phyloP scores from a whole-genome alignment of 192 early-diverging fungal species.

The Podila minutissima region DNA sequence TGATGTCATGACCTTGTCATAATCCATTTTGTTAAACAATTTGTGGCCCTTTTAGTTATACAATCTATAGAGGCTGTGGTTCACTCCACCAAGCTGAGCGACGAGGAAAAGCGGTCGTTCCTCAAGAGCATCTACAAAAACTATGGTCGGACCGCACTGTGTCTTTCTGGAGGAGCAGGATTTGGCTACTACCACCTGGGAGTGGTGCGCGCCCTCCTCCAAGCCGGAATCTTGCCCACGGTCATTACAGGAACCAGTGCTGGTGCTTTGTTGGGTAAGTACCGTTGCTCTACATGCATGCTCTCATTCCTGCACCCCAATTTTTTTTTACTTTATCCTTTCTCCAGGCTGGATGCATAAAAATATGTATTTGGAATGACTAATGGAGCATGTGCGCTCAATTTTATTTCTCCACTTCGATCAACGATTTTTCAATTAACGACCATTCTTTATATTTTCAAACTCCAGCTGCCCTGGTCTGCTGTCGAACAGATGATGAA shows the following conservation, averaged over 20 bases:
- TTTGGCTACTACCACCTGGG: slow-evolving; percentile 80
- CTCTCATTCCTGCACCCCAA: not conserved
- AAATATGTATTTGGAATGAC: slow-evolving; percentile 17
- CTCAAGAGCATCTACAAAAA: slow-evolving; percentile 70
- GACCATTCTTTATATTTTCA: not conserved
- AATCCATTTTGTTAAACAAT: no score
- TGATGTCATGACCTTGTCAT: not conserved
- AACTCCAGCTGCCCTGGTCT: slow-evolving; percentile 66
- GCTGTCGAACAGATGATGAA: slow-evolving; percentile 75
- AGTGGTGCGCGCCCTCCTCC: slow-evolving; percentile 76
- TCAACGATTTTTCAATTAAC: not conserved
- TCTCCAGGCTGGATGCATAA: not conserved
- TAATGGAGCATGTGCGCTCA: slow-evolving; percentile 18
- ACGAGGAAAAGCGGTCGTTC: slow-evolving; percentile 69
- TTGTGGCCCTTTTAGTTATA: slow-evolving; percentile 49
- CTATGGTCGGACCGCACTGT: slow-evolving; percentile 82
- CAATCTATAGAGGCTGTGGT: slow-evolving; percentile 53
- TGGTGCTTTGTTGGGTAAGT: slow-evolving; percentile 59
- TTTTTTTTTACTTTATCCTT: not conserved
- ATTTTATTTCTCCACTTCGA: slow-evolving; percentile 4
- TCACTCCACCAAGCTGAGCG: slow-evolving; percentile 38
- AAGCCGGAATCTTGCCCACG: slow-evolving; percentile 71
- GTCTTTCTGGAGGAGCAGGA: slow-evolving; percentile 80
- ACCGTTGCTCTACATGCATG: not conserved
- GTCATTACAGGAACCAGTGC: slow-evolving; percentile 86